phyloP scores from a whole-genome alignment of 352 stramenopile genomes.

The Phytopythium delawarense region DNA sequence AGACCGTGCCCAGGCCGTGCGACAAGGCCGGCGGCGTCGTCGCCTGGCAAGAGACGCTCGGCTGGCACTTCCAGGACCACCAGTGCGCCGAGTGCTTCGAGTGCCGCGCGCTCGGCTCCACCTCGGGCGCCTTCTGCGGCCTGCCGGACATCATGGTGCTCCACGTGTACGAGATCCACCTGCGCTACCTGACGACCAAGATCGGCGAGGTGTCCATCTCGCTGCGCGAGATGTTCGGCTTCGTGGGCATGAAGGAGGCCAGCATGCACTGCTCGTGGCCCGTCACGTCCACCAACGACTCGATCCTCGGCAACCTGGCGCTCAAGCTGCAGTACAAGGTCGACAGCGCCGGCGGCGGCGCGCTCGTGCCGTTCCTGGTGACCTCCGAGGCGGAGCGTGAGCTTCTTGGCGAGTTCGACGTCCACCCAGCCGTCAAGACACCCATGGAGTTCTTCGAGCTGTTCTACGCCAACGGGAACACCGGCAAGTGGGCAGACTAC shows the following conservation, averaged over 20 bases:
- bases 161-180: conserved; percentile 79
- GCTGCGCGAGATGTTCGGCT: conserved; percentile 71
- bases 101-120: conserved; percentile 53
- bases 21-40: conserved; percentile 56
- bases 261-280: conserved; percentile 61
- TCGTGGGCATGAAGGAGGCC: conserved; percentile 60
- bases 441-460: conserved; percentile 56
- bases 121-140: conserved; percentile 57
- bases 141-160: conserved; percentile 79
- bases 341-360: conserved; percentile 36
- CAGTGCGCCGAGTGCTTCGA: conserved; percentile 66
- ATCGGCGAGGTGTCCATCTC: conserved; percentile 75
- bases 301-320: conserved; percentile 65
- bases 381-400: conserved; percentile 62
- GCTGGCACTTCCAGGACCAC: conserved; percentile 80
- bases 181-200: conserved; percentile 82
- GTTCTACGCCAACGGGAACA: conserved; percentile 57
- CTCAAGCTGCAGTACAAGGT: conserved; percentile 70
- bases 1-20: conserved; percentile 62
- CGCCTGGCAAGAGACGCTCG: conserved; percentile 69
- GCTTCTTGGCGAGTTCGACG: conserved; percentile 60
- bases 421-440: conserved; percentile 50
- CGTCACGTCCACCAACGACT: conserved; percentile 57
- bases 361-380: conserved; percentile 60
- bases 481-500: conserved; percentile 46